Evolutionary conservation across 169 alveolate genomes (phyloP).

Genomic region (Plasmodium relictum): DNA sequence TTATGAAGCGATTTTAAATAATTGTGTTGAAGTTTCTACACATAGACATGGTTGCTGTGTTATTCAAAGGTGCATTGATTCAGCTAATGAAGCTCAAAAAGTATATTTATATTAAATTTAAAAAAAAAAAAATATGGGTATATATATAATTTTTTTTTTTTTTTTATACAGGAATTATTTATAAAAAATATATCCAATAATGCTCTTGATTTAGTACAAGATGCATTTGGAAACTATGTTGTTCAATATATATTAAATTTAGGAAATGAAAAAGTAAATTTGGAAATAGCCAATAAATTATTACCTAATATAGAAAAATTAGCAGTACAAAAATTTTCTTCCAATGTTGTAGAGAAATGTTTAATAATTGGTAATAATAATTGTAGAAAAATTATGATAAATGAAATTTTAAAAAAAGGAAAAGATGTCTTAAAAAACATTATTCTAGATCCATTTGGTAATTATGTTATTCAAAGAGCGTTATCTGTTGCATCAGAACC

Average conservation of each 20-base stretch:
- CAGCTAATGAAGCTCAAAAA: slow-evolving; percentile 86
- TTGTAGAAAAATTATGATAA: slow-evolving; percentile 78
- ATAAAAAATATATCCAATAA: slow-evolving; percentile 85
- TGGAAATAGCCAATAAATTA: slow-evolving; percentile 84
- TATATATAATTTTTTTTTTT: background rate
- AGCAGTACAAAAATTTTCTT: slow-evolving; percentile 94
- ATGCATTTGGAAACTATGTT: slow-evolving; percentile 96
- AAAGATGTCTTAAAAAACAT: slow-evolving; percentile 80
- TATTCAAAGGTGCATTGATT: slow-evolving; percentile 94
- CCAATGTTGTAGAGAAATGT: slow-evolving; percentile 94
- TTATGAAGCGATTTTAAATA: slow-evolving; percentile 84
- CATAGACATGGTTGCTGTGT: slow-evolving; percentile 97
- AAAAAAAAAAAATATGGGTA: background rate
- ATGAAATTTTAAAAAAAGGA: slow-evolving; percentile 83
- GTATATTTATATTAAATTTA: slow-evolving; percentile 4
- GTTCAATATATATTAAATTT: slow-evolving; percentile 91
- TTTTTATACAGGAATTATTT: slow-evolving; percentile 68
- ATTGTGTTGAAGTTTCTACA: slow-evolving; percentile 90
- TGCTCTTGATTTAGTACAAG: slow-evolving; percentile 90
- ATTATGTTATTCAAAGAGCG: slow-evolving; percentile 88
- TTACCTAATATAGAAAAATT: slow-evolving; percentile 85
- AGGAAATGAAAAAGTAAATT: slow-evolving; percentile 83
- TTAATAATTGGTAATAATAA: slow-evolving; percentile 80
- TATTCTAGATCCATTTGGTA: slow-evolving; percentile 88
- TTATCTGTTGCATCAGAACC: slow-evolving; percentile 85